Base-by-base conservation (phyloP, 2,329 filamentous ascomycete genomes). In the Aspergillus amoenus region DNA sequence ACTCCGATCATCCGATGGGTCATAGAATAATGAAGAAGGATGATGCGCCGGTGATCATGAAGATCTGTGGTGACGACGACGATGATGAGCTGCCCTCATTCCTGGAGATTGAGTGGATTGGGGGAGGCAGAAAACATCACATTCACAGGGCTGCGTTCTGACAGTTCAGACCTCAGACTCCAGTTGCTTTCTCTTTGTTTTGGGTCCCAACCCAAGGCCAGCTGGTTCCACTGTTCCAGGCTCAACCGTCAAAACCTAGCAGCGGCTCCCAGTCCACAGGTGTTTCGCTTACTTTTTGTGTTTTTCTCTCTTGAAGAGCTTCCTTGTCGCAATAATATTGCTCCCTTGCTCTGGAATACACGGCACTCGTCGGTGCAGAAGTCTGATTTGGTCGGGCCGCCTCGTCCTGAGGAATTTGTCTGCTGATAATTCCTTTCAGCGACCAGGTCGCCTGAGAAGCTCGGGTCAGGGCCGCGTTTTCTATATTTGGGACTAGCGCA, bases 401-500 rank as follows among this genome's bases (percentile, higher is more conserved):
- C 27, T 30, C 27, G 27, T 30, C 9, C 27, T 11, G 9, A 11
- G 27, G 27, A 30, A 30, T 30, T 30, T 30, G 27, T 8, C 27
- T 30, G 27, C 27, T 30, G 27, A 30, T 34, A 47, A 27, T 21
- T 30, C 13, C 27, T 30, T 44, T 17, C 30, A 34, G 12, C 44
- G 44, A 27, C 44, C 44, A 47, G n/a, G 13, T 30, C 27, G 27
- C 27, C 34, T 37, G 34, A n/a, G 12, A 37, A 37, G 34, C 34
- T 40, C 34, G 32, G 47, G 15, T 34, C 45, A 49, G 47, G 47
- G 47, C 47, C 47, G 42, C 51, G 13, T 53, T 53, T 53, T 53
- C 53, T 55, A 55, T 55, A 55, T 55, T 55, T 55, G 53, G 53
- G 46, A 55, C 46, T 52, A 47, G 48, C 52, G 44, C 27, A 47